Base-by-base conservation (phyloP, 2,329 filamentous ascomycete genomes). In the Alternaria burnsii region DNA sequence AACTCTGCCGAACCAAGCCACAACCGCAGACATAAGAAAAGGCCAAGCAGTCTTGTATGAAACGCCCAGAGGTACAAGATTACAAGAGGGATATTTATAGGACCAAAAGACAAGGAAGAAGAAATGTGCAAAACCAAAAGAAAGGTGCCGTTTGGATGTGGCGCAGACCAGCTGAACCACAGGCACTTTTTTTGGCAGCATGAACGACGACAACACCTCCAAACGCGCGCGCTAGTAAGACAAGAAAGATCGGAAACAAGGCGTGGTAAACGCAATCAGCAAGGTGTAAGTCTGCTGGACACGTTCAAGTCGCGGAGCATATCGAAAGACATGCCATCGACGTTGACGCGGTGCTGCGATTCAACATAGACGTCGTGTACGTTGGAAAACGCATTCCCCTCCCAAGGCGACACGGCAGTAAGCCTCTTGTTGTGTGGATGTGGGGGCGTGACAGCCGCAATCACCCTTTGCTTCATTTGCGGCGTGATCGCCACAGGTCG, bases 301-400 rank as follows among this genome's bases (percentile, higher is more conserved):
- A 70, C 62, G 18, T 66, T 59, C 14, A 76, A 69, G 56, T 76
- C 71, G 46, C 68, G 59, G 5, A 76, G 48, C 67, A 78, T 73
- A 52, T 78, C 76, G 47, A 78, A 78, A 0, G 74, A 72, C 68
- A 77, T 69, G 48, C 76, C 76, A 43, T 78, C 75, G 24, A 78
- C 71, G 11, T 68, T 64, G 14, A 78, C 70, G 12, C 73, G 62
- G 4, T 76, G 73, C 28, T 76, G 72, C 20, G 72, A 72, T 43
- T 78, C 73, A 18, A 77, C 62, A 34, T 71, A 66, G 1, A 76
- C 67, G 48, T 78, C 68, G 52, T 77, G 72, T 1, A 77, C 72
- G 32, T 70, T 72, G 7, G 71, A 56, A 3, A 78, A 51, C 0
- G 73, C 62, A 10, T 50, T 61, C 1, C 71, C 74, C 54, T 78